Evolutionary conservation across 1,284 basidiomycete species (phyloP).

Genomic region (Blastosporella zonata): DNA sequence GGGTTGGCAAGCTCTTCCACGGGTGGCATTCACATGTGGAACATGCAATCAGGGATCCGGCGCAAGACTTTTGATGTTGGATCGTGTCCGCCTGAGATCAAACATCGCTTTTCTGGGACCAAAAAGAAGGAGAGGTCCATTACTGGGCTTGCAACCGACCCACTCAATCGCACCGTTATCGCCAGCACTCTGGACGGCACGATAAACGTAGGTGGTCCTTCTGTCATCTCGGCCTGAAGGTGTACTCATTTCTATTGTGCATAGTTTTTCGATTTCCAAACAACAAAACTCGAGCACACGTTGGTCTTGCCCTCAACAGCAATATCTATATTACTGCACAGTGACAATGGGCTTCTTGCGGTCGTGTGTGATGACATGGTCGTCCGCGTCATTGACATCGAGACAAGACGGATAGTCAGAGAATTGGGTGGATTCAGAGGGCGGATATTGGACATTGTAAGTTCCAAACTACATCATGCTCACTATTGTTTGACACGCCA

Average conservation of each 20-base stretch:
- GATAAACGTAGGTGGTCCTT: constrained; percentile 63
- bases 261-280: constrained; percentile 96
- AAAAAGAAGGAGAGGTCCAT: constrained; percentile 61
- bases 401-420: constrained; percentile 85
- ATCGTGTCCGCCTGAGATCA: constrained; percentile 52
- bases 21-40: constrained; percentile 86
- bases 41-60: constrained; percentile 92
- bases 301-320: constrained; percentile 68
- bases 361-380: constrained; percentile 83
- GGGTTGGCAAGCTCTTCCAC: constrained; percentile 81
- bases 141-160: constrained; percentile 84
- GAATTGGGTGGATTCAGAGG: constrained; percentile 82
- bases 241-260: neutral
- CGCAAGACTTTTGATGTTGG: constrained; percentile 76
- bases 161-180: constrained; percentile 79
- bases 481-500: neutral
- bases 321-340: constrained; percentile 75
- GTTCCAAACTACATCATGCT: constrained; percentile 24
- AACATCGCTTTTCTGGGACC: constrained; percentile 39
- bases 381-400: constrained; percentile 87
- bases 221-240: neutral
- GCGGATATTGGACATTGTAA: constrained; percentile 80
- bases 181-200: constrained; percentile 88
- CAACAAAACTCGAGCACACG: constrained; percentile 68
- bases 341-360: constrained; percentile 86